Evolutionary conservation across 176 grass and related monocot genomes (phyloP).

Genomic region (Lolium rigidum): DNA sequence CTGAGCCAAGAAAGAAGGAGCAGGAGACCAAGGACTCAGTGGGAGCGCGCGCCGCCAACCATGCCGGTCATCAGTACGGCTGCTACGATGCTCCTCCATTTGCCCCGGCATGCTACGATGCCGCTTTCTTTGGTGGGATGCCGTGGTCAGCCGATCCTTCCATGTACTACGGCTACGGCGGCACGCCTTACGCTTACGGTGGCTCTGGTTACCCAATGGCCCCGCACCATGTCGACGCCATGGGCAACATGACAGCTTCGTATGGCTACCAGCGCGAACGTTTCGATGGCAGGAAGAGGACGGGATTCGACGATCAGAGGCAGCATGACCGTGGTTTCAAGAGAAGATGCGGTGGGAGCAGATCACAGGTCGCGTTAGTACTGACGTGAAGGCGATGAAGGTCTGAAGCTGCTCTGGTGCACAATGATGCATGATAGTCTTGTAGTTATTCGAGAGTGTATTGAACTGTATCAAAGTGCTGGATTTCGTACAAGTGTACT

Average conservation of each 20-base stretch:
- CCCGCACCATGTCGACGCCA: neutral
- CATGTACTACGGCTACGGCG: too few relatives aligned
- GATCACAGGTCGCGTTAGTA: neutral
- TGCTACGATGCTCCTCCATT: too few relatives aligned
- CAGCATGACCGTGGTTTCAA: conserved; percentile 7
- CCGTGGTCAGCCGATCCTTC: too few relatives aligned
- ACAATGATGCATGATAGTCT: neutral
- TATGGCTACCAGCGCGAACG: neutral
- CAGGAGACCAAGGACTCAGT: too few relatives aligned
- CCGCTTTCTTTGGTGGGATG: too few relatives aligned
- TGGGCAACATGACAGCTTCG: neutral
- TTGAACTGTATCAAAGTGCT: too few relatives aligned
- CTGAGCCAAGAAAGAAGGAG: neutral
- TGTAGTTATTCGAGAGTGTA: neutral
- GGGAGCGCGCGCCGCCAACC: neutral
- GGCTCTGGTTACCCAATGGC: neutral
- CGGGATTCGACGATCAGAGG: neutral
- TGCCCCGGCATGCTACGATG: too few relatives aligned
- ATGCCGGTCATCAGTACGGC: neutral
- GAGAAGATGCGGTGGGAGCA: conserved; percentile 11
- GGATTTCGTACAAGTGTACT: too few relatives aligned
- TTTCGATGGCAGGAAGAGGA: conserved; percentile 22
- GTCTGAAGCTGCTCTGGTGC: neutral
- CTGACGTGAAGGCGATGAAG: neutral
- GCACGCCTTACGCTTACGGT: neutral